Evolutionary conservation across 768 basidiomycete genomes (phyloP), one percentile per base, ranked within the genome.

Genomic region (Agaricus sinodeliciosus): DNA sequence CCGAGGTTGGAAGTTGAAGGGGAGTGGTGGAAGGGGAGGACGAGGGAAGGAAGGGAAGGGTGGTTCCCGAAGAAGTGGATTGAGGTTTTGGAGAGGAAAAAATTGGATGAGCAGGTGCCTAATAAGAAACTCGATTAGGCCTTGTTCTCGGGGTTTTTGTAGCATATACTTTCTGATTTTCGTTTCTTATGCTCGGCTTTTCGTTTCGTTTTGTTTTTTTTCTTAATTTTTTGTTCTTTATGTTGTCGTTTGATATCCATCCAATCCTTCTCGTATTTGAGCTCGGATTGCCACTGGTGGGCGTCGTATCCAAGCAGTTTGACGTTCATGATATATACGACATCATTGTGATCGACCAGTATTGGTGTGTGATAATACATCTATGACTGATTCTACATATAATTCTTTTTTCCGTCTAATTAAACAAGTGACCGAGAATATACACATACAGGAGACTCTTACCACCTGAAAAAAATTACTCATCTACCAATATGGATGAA

Each of bases 1-100:
- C 80, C 82, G 1, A 69, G 84, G 15, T 54, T 76, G 34, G 76
- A 78, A 54, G 69, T 82, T 22, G 73, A 81, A 53, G 79, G 73
- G 5, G 94, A 91, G 53, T 96, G 94, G 94, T 96, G 92, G 93
- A 84, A 82, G 66, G 94, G 94, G 1, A 74, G 94, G 47, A 92
- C 89, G 54, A 75, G 94, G 49, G 92, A 95, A 57, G 94, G 94
- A 0, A 76, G 85, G 59, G 83, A 87, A 58, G 94, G 94, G 0
- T 96, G 91, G 91, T 94, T 96, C 77, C 94, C 94, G 2, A 78
- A 73, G 52, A 90, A 87, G 58, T 93, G 87, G 78, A 90, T 93
- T 6, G 80, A 89, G 66, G 71, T 87, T 4, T 65, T 87, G 55
- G 81, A 83, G 65, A 69, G 75, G 55, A 61, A 62, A 15, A 59